These are phyloP conservation scores for Xylariaceae sp. DNA, from an alignment of 2,329 filamentous ascomycete species.

Conservation along the genomic window DNA sequence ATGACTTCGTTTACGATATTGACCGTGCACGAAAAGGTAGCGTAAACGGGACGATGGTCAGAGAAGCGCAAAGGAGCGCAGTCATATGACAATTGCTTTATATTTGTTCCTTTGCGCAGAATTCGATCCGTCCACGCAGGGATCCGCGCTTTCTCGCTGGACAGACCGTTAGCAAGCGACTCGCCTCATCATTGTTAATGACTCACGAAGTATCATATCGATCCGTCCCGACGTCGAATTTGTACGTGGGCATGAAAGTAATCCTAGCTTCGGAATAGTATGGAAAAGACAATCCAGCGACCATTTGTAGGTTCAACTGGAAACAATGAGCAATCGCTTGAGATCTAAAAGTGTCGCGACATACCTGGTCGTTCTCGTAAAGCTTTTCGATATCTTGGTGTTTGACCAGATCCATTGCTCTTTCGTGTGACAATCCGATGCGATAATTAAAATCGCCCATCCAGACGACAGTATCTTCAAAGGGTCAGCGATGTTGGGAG, in stretches of 20 bases:
- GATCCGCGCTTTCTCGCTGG: constrained; percentile 83
- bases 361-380: constrained; percentile 86
- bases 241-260: constrained; percentile 89
- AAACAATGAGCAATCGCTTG: constrained; percentile 11
- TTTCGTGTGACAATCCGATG: constrained; percentile 78
- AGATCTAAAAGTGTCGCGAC: constrained; percentile 8
- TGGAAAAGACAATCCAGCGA: constrained; percentile 81
- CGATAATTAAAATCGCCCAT: constrained; percentile 98
- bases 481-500: constrained; percentile 11
- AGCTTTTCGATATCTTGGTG: constrained; percentile 70
- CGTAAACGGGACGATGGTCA: constrained; percentile 93
- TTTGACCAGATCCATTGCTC: constrained; percentile 69
- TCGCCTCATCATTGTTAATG: background rate
- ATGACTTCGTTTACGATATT: constrained; percentile 72
- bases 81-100: constrained; percentile 80
- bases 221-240: constrained; percentile 86
- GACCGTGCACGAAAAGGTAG: constrained; percentile 79
- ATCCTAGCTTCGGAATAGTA: constrained; percentile 90
- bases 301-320: constrained; percentile 91
- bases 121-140: constrained; percentile 97
- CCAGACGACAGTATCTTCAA: constrained; percentile 74
- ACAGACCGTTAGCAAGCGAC: constrained; percentile 28
- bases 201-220: constrained; percentile 84
- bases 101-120: constrained; percentile 76
- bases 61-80: constrained; percentile 82